phyloP scores from a whole-genome alignment of 306 rosid species.

The Hippophae tibetana region DNA sequence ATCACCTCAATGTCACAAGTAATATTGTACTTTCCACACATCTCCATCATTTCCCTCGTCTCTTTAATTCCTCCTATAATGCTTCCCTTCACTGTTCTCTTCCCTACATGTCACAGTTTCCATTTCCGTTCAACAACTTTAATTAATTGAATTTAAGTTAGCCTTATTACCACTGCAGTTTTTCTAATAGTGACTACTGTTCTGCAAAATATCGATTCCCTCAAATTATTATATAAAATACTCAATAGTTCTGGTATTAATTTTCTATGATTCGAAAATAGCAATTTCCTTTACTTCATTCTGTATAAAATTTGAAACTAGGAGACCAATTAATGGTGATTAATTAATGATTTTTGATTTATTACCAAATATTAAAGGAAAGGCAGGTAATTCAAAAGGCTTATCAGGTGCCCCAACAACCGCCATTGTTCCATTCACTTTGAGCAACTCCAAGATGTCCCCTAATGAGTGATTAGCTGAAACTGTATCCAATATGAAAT shows the following conservation, averaged over 20 bases:
- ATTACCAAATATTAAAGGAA: slow-evolving; percentile 21
- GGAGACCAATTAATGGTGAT: background rate
- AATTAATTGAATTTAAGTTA: background rate
- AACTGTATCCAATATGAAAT: slow-evolving; percentile 40
- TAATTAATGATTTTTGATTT: background rate
- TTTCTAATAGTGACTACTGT: no score
- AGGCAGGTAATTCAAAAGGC: slow-evolving; percentile 22
- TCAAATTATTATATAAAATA: no score
- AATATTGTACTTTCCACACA: slow-evolving; percentile 14
- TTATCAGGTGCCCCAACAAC: slow-evolving; percentile 29
- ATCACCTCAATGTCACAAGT: slow-evolving; percentile 12
- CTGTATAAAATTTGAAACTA: no score
- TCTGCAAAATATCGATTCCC: no score
- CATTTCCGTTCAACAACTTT: background rate
- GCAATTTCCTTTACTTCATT: no score
- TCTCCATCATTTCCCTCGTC: background rate
- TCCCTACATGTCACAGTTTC: background rate
- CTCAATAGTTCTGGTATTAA: no score
- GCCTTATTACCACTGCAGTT: no score
- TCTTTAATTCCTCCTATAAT: background rate
- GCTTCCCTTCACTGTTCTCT: background rate
- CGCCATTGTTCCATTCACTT: slow-evolving; percentile 25
- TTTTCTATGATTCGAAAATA: no score
- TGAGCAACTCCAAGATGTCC: slow-evolving; percentile 23
- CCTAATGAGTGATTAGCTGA: slow-evolving; percentile 24